Base-by-base conservation (phyloP, 1,284 basidiomycete species). In the Rhodotorula sp. region DNA sequence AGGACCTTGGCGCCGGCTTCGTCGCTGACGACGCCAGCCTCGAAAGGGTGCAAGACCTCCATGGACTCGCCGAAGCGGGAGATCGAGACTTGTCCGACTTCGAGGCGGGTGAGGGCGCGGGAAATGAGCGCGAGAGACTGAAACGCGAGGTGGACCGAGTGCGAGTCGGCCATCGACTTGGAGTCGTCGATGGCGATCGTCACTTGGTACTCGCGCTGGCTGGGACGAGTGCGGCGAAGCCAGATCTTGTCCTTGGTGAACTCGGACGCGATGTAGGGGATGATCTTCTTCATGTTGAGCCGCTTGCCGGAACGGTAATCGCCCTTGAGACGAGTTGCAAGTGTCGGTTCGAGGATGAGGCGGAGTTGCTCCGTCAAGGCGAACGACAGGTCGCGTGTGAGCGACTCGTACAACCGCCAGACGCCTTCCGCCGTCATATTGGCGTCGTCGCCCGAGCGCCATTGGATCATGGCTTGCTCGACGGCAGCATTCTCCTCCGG, bases 221-320 rank as follows among this genome's bases (percentile, higher is more conserved):
- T 92, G 1, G 96, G 95, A 69, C 91, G 89, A 8, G 94, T 97
- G 39, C 96, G 87, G 36, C 96, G 88, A 46, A 99, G 84, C 96
- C 96, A 99, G 77, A 99, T 99, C 83, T 96, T 96, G 85, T 99
- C 96, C 81, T 99, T 99, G 67, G 94, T 97, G 83, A 94, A 99
- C 82, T 99, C 96, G 80, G 90, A 93, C 15, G 96, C 96, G 76
- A 99, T 95, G 84, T 97, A 99, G 3, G 92, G 89, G 66, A 99
- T 94, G 80, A 99, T 94, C 84, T 96, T 96, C 80, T 95, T 93
- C 95, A 99, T 98, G 82, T 99, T 99, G 57, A 99, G 86, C 32
- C 96, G 86, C 82, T 99, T 99, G 62, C 96, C 96, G 0, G 92
- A 97, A 56, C 95, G 90, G 81, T 96, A 99, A 83, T 99, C 96